A percentile compares a stretch with the other conserved stretches of the same genome.
Conservation (phyloP, 129 eudicot species). For the Lactuca saligna region DNA sequence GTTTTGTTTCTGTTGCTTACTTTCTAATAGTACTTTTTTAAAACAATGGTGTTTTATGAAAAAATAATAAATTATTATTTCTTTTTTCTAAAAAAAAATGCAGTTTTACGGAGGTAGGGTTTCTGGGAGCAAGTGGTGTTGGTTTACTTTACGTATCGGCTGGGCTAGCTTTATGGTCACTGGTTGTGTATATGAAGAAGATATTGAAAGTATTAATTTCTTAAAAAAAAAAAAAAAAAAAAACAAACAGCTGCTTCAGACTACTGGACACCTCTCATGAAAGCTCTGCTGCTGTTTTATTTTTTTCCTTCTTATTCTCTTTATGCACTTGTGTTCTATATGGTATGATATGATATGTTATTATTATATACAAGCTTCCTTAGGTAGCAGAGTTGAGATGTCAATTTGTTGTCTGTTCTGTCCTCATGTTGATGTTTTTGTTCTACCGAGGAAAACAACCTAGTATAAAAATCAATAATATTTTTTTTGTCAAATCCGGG, state of each 20-base stretch:
- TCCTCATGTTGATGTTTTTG: slow-evolving; percentile 30
- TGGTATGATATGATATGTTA: background rate
- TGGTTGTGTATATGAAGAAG: slow-evolving; percentile 90
- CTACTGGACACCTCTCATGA: slow-evolving; percentile 1
- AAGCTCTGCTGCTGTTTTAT: slow-evolving; percentile 25
- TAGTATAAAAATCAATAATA: slow-evolving; percentile 25
- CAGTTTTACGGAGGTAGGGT: slow-evolving; percentile 66
- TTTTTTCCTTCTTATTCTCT: slow-evolving; percentile 23
- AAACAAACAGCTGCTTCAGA: slow-evolving; percentile 13
- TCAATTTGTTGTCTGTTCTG: slow-evolving; percentile 6
- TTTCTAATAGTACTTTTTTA: too few species aligned
- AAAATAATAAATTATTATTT: background rate
- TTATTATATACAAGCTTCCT: slow-evolving; percentile 22
- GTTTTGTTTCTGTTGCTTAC: too few species aligned
- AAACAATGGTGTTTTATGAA: too few species aligned
- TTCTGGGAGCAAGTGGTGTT: slow-evolving; percentile 70
- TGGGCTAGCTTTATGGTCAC: slow-evolving; percentile 88
- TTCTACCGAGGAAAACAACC: slow-evolving; percentile 32
- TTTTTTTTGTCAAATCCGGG: slow-evolving; percentile 19
- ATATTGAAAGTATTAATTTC: slow-evolving; percentile 75
- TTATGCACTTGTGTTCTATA: background rate
- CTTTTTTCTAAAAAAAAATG: slow-evolving; percentile 1
- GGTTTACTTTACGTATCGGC: slow-evolving; percentile 78
- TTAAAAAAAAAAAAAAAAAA: background rate
- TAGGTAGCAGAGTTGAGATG: slow-evolving; percentile 32